phyloP scores from a whole-genome alignment of 148 eudicot genomes.

The Vaccinium macrocarpon region DNA sequence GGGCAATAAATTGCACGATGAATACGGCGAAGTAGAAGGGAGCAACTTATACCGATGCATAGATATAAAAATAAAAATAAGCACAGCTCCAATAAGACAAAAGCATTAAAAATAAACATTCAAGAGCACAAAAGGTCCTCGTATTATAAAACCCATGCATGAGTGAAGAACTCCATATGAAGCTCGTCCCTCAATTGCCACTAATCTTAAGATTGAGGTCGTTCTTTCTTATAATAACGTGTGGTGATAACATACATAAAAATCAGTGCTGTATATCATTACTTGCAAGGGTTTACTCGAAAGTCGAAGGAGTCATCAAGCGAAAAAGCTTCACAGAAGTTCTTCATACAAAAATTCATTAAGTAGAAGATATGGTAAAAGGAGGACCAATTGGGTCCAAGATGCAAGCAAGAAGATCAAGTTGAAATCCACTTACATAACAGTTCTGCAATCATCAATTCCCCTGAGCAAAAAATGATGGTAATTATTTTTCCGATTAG shows the following conservation, averaged over 20 bases:
- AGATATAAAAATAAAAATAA: background rate
- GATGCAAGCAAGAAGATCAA: background rate
- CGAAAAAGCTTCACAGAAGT: conserved; percentile 4
- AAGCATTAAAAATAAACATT: background rate
- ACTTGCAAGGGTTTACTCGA: background rate
- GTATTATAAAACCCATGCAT: background rate
- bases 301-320: background rate
- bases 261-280: background rate
- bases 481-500: background rate
- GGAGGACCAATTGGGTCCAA: background rate
- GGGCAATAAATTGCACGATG: background rate
- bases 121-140: conserved; percentile 1
- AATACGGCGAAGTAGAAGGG: background rate
- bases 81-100: background rate
- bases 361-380: background rate
- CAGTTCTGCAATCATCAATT: background rate
- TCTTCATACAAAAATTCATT: background rate
- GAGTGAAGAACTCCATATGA: background rate
- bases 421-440: background rate
- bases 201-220: background rate
- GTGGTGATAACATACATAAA: background rate
- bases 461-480: background rate
- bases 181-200: background rate
- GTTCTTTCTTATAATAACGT: background rate
- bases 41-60: background rate